Evolutionary conservation across 495 filamentous ascomycete genomes (phyloP), one percentile per base, ranked within the genome.

Genomic region (Sordaria brevicollis): DNA sequence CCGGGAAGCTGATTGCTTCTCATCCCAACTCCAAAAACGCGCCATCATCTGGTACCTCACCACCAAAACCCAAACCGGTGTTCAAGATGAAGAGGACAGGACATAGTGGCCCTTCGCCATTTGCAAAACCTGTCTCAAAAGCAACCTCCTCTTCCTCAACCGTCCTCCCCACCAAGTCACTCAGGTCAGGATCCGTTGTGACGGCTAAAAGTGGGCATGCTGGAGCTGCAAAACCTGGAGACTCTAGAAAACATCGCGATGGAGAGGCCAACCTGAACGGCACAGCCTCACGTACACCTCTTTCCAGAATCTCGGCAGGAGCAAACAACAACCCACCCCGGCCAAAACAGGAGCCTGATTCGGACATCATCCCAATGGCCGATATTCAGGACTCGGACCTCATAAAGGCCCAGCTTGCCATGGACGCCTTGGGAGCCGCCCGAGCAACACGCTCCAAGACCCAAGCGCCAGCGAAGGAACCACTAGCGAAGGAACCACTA

Each of bases 61-160:
- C 49, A 57, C 49, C 49, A 21, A 62, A 62, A 62, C 49, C 49
- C 13, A 41, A 71, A 35, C 71, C 73, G 2, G 37, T 74, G 2
- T 69, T 71, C 67, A 75, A 73, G 38, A 71, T 75, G 71, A 71
- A 39, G 41, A 67, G 73, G 31, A 75, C 71, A 9, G 73, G 73
- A 0, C 65, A 71, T 36, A 70, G 65, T 25, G 67, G 73, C 0
- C 41, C 67, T 19, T 75, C 62, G 19, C 67, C 73, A 2, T 19
- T 65, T 29, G 33, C 49, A 57, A 57, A 31, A 11, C 8, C 49
- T 57, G 11, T 21, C 69, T n/a, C 25, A 17, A 38, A n/a, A 35
- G 3, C 31, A 67, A 33, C 71, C n/a, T 72, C 69, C 2, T 1
- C 5, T n/a, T 76, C 68, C 2, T 71, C 13, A 6, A 67, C 49